Percentiles rank a stretch among this genome's conserved stretches.
Conservation (phyloP, 257 asterid species). For the Nicotiana paniculata region DNA sequence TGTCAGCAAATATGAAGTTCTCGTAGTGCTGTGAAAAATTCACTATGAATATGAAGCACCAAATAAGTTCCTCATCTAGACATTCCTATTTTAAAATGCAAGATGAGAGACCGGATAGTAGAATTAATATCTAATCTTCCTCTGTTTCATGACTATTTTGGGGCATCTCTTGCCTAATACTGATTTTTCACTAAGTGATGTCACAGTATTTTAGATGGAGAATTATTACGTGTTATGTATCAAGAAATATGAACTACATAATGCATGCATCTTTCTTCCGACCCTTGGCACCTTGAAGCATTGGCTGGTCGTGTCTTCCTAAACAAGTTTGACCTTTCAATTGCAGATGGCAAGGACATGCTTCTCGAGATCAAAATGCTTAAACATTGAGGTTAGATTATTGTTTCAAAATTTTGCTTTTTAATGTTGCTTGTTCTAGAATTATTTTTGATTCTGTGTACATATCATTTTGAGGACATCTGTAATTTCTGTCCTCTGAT, state of each 20-base stretch:
- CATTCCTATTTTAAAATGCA: background rate
- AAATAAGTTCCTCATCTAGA: background rate
- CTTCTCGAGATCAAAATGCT: constrained; percentile 61
- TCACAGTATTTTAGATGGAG: background rate
- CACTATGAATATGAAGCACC: background rate
- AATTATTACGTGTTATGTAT: background rate
- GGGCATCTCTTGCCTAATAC: background rate
- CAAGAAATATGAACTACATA: background rate
- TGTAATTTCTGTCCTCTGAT: constrained; percentile 22
- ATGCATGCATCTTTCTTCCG: background rate
- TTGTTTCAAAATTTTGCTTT: constrained; percentile 16
- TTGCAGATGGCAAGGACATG: constrained; percentile 95
- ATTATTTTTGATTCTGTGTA: constrained; percentile 31
- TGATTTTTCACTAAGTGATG: background rate
- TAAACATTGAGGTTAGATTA: constrained; percentile 31
- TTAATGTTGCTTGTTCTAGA: constrained; percentile 5
- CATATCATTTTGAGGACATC: constrained; percentile 33
- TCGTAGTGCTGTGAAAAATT: background rate
- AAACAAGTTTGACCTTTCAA: constrained; percentile 8
- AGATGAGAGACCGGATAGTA: background rate
- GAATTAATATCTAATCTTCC: background rate
- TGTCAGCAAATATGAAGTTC: background rate
- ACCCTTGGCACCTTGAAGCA: background rate
- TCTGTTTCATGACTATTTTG: background rate
- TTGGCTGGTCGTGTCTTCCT: background rate